Percentiles rank a stretch among this genome's conserved stretches.
These are phyloP conservation scores for Penicillium corylophilum DNA, from an alignment of 2,329 filamentous ascomycete species.

Conservation along the genomic window DNA sequence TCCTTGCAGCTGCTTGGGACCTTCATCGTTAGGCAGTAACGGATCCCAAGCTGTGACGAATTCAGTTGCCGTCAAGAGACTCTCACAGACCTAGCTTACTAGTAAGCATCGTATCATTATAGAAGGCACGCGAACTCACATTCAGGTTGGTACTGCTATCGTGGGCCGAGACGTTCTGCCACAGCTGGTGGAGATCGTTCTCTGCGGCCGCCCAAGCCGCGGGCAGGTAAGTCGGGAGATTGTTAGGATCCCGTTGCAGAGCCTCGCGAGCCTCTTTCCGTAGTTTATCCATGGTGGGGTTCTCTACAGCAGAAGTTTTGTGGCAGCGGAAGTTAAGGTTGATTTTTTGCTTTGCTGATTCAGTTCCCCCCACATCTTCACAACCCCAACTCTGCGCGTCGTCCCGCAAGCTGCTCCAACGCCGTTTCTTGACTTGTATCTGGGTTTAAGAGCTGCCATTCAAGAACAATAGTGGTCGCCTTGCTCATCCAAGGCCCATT, in stretches of 20 bases:
- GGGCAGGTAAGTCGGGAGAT: slow-evolving; percentile 9
- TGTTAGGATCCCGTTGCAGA: slow-evolving; percentile 15
- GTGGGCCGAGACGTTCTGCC: slow-evolving; percentile 30
- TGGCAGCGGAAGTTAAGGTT: not conserved
- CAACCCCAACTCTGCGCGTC: slow-evolving; percentile 52
- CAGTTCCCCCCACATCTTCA: slow-evolving; percentile 9
- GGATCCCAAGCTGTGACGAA: slow-evolving; percentile 23
- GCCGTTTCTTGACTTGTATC: slow-evolving; percentile 58
- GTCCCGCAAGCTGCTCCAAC: slow-evolving; percentile 58
- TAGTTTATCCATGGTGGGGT: slow-evolving; percentile 27
- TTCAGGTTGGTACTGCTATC: slow-evolving; percentile 18
- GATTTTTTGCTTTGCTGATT: not conserved
- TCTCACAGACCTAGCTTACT: slow-evolving; percentile 31
- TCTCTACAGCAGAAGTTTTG: not conserved
- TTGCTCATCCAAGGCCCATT: slow-evolving; percentile 79
- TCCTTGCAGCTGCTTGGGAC: slow-evolving; percentile 14
- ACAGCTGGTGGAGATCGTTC: slow-evolving; percentile 26
- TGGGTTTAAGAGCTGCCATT: slow-evolving; percentile 86
- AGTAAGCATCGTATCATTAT: not conserved
- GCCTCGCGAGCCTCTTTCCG: slow-evolving; percentile 28
- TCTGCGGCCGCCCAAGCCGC: slow-evolving; percentile 3
- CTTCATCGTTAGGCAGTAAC: slow-evolving; percentile 14
- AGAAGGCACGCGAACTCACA: slow-evolving; percentile 16
- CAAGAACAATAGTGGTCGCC: slow-evolving; percentile 75
- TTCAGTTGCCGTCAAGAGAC: slow-evolving; percentile 28